Conservation (phyloP, 2,329 filamentous ascomycete genomes). For the Endocalyx cinctus region DNA sequence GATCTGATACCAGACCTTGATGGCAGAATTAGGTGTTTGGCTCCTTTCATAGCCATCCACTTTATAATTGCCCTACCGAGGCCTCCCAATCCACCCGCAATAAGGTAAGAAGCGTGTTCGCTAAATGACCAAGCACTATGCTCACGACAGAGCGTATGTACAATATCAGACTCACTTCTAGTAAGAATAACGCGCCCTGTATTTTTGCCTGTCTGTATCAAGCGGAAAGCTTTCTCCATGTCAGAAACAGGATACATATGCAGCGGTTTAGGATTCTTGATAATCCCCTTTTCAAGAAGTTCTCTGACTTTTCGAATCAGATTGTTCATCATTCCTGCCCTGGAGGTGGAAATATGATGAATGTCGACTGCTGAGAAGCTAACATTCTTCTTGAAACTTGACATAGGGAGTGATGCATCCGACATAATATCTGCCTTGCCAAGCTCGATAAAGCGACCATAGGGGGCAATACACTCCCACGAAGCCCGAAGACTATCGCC, state of each 20-base stretch:
- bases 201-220: constrained; percentile 9
- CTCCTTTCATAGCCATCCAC: constrained; percentile 21
- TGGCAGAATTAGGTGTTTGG: constrained; percentile 17
- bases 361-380: constrained; percentile 8
- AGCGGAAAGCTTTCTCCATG: constrained; percentile 9
- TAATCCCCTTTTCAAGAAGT: background rate
- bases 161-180: background rate
- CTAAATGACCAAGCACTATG: constrained; percentile 11
- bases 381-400: constrained; percentile 1
- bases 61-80: constrained; percentile 20
- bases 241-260: constrained; percentile 2
- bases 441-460: constrained; percentile 29
- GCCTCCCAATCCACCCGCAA: constrained; percentile 25
- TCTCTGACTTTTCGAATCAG: constrained; percentile 1
- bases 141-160: background rate
- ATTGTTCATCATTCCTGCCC: background rate
- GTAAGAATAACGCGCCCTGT: constrained; percentile 6
- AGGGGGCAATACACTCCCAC: constrained; percentile 36
- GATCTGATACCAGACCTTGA: constrained; percentile 18
- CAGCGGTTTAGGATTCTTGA: constrained; percentile 2
- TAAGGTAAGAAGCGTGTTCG: constrained; percentile 19
- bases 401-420: constrained; percentile 7
- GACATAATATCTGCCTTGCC: constrained; percentile 7
- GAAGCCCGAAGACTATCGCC: constrained; percentile 32
- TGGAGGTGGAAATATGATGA: background rate